Evolutionary conservation across 441 rosid species (phyloP).

Genomic region (Arabidopsis hybrid): DNA sequence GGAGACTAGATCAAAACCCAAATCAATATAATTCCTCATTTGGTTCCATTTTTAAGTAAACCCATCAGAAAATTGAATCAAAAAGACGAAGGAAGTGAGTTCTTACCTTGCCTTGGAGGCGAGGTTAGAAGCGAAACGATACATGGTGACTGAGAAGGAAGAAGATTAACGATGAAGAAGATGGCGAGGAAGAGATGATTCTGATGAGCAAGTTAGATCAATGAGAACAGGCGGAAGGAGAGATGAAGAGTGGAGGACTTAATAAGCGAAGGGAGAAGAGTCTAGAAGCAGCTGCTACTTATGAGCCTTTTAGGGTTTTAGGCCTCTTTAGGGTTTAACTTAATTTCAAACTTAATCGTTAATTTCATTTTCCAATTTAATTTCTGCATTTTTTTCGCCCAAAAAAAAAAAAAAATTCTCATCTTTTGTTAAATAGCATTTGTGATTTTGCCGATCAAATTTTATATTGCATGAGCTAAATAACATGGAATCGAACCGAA

Average conservation of each 20-base stretch:
- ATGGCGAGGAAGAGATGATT: neutral
- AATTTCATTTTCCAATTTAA: neutral
- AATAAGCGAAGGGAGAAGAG: neutral
- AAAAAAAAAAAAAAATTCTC: neutral
- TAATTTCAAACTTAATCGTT: neutral
- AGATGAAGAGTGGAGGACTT: neutral
- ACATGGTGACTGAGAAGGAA: neutral
- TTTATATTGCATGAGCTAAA: neutral
- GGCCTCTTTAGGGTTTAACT: neutral
- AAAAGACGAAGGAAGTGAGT: neutral
- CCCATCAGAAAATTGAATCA: neutral
- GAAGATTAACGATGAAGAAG: neutral
- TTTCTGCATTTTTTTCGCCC: neutral
- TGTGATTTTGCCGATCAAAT: neutral
- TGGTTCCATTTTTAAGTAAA: neutral
- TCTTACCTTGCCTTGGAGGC: slow-evolving; percentile 5
- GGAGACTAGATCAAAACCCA: neutral
- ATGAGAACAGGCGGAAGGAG: neutral
- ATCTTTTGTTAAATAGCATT: neutral
- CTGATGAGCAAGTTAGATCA: neutral
- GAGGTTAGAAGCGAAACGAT: slow-evolving; percentile 7
- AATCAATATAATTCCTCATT: neutral
- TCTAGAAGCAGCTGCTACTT: slow-evolving; percentile 5
- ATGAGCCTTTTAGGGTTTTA: slow-evolving; percentile 4
- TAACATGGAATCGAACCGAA: neutral